Evolutionary conservation across 805 yeast species (phyloP), one percentile per base, ranked within the genome.

Genomic region (Yamadazyma kitorensis): DNA sequence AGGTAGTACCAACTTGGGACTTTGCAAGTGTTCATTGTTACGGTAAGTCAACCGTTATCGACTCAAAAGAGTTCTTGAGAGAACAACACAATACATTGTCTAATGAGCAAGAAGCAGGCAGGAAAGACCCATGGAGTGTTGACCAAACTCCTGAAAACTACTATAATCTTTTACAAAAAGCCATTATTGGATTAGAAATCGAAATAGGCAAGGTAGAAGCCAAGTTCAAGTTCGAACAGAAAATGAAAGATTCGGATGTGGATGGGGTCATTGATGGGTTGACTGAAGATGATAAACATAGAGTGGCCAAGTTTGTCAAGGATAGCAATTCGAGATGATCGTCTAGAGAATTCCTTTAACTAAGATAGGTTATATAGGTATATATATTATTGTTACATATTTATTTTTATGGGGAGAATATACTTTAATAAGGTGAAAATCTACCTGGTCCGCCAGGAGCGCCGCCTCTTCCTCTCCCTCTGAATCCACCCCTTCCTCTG

Each of bases 1-100:
- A 77, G 48, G 68, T 65, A 26, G 86, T 79, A n/a, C 84, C 86
- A 12, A 80, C 86, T 1, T 80, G 85, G 85, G 80, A 76, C 51
- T 79, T 71, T 54, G 76, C 74, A 2, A 56, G 74, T 4, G 78
- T 73, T 20, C 84, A 80, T 47, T 60, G 72, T 27, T 60, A 71
- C 37, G 86, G 86, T 3, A 67, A 52, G 18, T 68, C 80, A 7
- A 59, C 40, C 17, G 49, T 74, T 11, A 52, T 64, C 14, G 76
- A 72, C 33, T 72, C 70, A 32, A 48, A 53, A 16, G 70, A 61
- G 12, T 75, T 71, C 59, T 63, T 78, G 7, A 44, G 69, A 25
- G 38, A 52, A 0, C 78, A 74, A 45, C 48, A 79, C 27, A 58
- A 62, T 16, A 48, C 49, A 15, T 53, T 79, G 24, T 69, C 77